Base-by-base conservation (phyloP, 2,329 filamentous ascomycete species). In the Corinectria fuckeliana region DNA sequence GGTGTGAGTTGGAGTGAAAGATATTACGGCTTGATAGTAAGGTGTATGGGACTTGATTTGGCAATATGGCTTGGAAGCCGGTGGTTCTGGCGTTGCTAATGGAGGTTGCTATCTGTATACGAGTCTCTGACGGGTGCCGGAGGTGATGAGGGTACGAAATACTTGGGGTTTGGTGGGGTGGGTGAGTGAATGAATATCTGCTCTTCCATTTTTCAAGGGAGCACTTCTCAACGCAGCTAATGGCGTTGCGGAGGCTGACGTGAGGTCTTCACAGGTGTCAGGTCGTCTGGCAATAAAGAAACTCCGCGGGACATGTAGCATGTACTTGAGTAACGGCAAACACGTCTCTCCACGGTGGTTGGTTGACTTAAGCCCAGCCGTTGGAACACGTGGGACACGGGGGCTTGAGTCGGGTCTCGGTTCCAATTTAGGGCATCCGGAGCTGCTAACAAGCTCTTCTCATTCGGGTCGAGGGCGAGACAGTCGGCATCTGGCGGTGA, bases 341-440 rank as follows among this genome's bases (percentile, higher is more conserved):
- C 30, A 14, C 30, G 14, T n/a, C 13, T n/a, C 30, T 2, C 30
- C 13, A 32, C 5, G 11, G 4, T 8, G 30, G 36, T 28, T 26
- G 44, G 30, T 49, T 52, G 48, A 44, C 23, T 41, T 25, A 21
- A 60, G 26, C 51, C 61, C 58, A 57, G 61, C 59, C 59, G 53
- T 47, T 62, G 49, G 38, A 50, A 62, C 61, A 64, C 61, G 61
- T 57, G 61, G 59, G 59, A 56, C 36, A 25, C 32, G n/a, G 32
- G 32, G 32, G 32, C n/a, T 16, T 10, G 32, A 16, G n/a, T 25
- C 39, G 21, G n/a, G 50, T 39, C 11, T 42, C 16, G 42, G n/a
- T 4, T 9, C 32, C n/a, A n/a, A 18, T 7, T n/a, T 9, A 16
- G 7, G n/a, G 14, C 14, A 34, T 34, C n/a, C 51, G 41, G 34